Conservation (phyloP, 148 eudicot species). For the Rhododendron ferrugineum region DNA sequence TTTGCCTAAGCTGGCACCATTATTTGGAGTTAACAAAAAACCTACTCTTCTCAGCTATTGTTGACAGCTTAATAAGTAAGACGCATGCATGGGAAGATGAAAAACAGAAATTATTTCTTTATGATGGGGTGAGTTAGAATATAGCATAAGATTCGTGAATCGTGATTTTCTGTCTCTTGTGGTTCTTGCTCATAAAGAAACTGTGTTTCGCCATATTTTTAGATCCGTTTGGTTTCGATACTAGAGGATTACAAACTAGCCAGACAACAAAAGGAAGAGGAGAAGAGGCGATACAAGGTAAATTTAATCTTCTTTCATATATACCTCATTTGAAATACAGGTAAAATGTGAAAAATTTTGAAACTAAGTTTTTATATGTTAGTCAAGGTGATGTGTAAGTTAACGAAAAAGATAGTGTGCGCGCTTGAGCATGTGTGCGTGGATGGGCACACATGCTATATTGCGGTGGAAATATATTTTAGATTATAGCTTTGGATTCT, state of each 20-base stretch:
- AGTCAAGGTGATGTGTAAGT: background rate
- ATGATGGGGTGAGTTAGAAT: constrained; percentile 57
- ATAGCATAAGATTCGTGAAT: background rate
- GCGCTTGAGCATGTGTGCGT: no score
- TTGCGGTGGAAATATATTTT: background rate
- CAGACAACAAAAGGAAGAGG: constrained; percentile 73
- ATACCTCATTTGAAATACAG: background rate
- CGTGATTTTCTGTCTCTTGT: background rate
- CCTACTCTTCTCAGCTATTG: constrained; percentile 42
- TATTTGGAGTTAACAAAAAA: constrained; percentile 13
- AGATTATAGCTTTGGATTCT: background rate
- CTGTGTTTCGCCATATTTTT: constrained; percentile 10
- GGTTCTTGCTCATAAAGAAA: background rate
- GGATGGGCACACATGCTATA: background rate
- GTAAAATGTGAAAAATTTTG: background rate
- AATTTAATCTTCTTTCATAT: background rate
- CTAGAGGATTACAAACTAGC: constrained; percentile 78
- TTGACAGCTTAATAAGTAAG: constrained; percentile 62
- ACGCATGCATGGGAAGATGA: constrained; percentile 75
- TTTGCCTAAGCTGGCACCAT: background rate
- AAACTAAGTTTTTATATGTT: background rate
- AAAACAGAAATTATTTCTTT: constrained; percentile 58
- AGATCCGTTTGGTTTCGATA: constrained; percentile 78
- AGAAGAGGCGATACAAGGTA: constrained; percentile 72
- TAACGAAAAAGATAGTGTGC: background rate